These are phyloP conservation scores for Pisolithus tinctorius DNA, from an alignment of 768 basidiomycete species.

Conservation along the genomic window DNA sequence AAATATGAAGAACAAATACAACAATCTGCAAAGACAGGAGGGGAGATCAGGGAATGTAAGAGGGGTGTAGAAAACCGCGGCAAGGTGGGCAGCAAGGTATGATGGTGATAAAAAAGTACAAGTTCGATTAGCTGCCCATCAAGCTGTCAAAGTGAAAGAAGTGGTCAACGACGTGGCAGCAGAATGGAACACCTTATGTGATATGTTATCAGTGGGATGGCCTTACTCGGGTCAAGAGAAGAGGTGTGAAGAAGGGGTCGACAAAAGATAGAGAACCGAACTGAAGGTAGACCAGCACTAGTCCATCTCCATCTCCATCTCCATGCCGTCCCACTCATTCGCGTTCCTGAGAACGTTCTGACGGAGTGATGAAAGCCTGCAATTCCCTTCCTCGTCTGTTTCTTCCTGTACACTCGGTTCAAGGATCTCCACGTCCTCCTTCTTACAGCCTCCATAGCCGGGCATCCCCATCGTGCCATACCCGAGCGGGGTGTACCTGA, in stretches of 20 bases:
- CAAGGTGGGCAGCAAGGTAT: not conserved
- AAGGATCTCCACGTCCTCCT: conserved; percentile 38
- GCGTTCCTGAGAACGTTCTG: conserved; percentile 9
- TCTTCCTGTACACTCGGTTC: conserved; percentile 40
- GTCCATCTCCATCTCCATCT: conserved; percentile 46
- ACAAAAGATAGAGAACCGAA: not conserved
- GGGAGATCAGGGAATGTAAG: not conserved
- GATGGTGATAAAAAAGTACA: not conserved
- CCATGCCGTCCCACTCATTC: conserved; percentile 35
- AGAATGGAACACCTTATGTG: not conserved
- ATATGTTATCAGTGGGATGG: not conserved
- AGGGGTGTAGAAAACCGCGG: too few species aligned
- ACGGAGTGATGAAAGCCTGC: conserved; percentile 9
- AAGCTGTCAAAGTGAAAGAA: not conserved
- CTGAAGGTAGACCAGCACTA: not conserved
- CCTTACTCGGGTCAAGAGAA: not conserved
- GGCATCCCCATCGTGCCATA: conserved; percentile 22
- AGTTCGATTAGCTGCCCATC: not conserved
- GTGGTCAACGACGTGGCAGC: too few species aligned
- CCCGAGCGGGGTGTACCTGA: conserved; percentile 8
- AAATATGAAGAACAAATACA: not conserved
- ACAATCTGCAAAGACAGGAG: not conserved
- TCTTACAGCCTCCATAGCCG: conserved; percentile 26
- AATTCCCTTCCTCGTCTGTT: conserved; percentile 35
- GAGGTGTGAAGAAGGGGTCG: not conserved